These are phyloP conservation scores for Xylogone sp. DNA, from an alignment of 2,329 filamentous ascomycete genomes.

Conservation along the genomic window DNA sequence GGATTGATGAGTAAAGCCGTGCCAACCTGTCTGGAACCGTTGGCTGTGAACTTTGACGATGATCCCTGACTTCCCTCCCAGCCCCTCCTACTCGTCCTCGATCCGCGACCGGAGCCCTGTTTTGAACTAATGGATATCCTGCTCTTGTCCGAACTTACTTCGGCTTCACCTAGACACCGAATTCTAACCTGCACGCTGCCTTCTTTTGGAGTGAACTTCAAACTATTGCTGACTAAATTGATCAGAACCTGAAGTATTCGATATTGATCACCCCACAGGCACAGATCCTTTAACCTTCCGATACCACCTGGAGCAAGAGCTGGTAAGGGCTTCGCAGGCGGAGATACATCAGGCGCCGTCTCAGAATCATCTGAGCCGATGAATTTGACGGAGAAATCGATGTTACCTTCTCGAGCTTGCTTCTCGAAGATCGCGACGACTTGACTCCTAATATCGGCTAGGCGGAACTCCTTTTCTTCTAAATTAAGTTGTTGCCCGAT, in stretches of 20 bases:
- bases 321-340: constrained; percentile 36
- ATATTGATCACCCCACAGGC: constrained; percentile 86
- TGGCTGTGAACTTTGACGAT: constrained; percentile 5
- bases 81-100: constrained; percentile 12
- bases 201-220: constrained; percentile 82
- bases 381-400: constrained; percentile 70
- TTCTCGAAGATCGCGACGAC: constrained; percentile 85
- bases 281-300: constrained; percentile 76
- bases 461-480: constrained; percentile 79
- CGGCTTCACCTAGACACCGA: constrained; percentile 61
- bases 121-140: constrained; percentile 26
- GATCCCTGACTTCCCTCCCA: constrained; percentile 2
- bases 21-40: constrained; percentile 31
- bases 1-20: constrained; percentile 62
- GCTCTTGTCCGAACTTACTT: constrained; percentile 16
- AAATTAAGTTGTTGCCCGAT: constrained; percentile 79
- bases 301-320: constrained; percentile 62
- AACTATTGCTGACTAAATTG: constrained; percentile 85
- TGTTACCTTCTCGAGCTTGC: constrained; percentile 75
- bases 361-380: constrained; percentile 42
- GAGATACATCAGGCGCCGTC: constrained; percentile 10
- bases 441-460: constrained; percentile 82
- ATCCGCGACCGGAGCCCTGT: constrained; percentile 15
- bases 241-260: constrained; percentile 90
- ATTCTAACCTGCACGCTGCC: constrained; percentile 76